A percentile compares a stretch with the other conserved stretches of the same genome.
These are phyloP conservation scores for Cercophora newfieldiana DNA, from an alignment of 495 filamentous ascomycete species.

Conservation along the genomic window DNA sequence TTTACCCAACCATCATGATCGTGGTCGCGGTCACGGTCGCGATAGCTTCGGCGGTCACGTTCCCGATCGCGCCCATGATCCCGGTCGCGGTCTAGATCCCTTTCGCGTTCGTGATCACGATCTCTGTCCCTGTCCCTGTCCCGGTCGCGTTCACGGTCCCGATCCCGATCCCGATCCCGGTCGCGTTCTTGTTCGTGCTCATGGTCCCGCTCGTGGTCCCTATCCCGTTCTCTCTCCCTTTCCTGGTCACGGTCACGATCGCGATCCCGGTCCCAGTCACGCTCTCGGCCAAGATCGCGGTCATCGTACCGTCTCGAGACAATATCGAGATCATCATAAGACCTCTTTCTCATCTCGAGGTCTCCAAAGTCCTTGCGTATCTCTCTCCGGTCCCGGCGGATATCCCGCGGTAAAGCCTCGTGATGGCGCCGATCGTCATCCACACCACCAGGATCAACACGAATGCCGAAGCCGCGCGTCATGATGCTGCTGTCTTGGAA, in stretches of 20 bases:
- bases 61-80: slow-evolving; percentile 19
- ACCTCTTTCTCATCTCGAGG: slow-evolving; percentile 36
- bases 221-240: not conserved
- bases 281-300: slow-evolving; percentile 20
- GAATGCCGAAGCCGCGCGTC: slow-evolving; percentile 48
- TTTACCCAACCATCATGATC: slow-evolving; percentile 10
- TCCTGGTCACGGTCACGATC: slow-evolving; percentile 11
- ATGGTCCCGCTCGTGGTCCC: not conserved
- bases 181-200: slow-evolving; percentile 2
- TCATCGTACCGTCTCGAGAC: slow-evolving; percentile 26
- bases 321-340: slow-evolving; percentile 39
- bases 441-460: slow-evolving; percentile 35
- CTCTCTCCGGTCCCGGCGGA: slow-evolving; percentile 39
- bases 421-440: slow-evolving; percentile 31
- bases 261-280: slow-evolving; percentile 20
- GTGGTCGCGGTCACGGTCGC: not conserved
- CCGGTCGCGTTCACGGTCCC: slow-evolving; percentile 20
- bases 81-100: slow-evolving; percentile 19
- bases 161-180: slow-evolving; percentile 21
- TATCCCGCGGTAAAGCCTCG: slow-evolving; percentile 33
- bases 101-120: slow-evolving; percentile 22
- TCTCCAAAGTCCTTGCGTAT: slow-evolving; percentile 22
- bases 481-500: slow-evolving; percentile 43
- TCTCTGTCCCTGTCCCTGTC: slow-evolving; percentile 19
- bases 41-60: slow-evolving; percentile 10